Percentiles rank a stretch among this genome's conserved stretches.
Conservation (phyloP, 2,329 filamentous ascomycete species). For the Ophiostoma piceae region DNA sequence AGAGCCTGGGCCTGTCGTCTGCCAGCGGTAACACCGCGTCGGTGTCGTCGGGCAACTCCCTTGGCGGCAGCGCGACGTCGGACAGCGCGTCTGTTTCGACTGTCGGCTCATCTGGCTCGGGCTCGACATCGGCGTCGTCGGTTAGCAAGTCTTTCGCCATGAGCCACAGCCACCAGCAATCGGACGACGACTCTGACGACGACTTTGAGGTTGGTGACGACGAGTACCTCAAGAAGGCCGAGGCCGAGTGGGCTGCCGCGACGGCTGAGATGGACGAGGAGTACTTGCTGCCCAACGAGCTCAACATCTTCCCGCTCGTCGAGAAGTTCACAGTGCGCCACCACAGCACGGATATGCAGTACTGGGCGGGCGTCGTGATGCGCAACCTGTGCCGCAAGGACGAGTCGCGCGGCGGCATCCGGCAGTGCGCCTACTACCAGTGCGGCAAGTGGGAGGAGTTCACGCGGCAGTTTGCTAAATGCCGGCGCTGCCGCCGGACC, state of each 20-base stretch:
- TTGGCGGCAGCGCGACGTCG: background rate
- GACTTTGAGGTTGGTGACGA: constrained; percentile 25
- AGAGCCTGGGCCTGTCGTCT: constrained; percentile 9
- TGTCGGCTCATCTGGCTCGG: background rate
- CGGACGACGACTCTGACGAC: constrained; percentile 27
- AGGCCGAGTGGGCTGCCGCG: constrained; percentile 45
- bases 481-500: constrained; percentile 86
- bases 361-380: constrained; percentile 99
- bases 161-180: background rate
- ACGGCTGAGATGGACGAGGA: constrained; percentile 56
- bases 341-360: constrained; percentile 96
- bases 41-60: background rate
- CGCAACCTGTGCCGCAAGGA: constrained; percentile 97
- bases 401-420: constrained; percentile 85
- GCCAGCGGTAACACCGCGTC: background rate
- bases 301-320: constrained; percentile 96
- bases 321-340: constrained; percentile 97
- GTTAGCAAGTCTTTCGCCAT: background rate
- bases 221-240: constrained; percentile 39
- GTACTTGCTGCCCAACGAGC: constrained; percentile 86
- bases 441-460: constrained; percentile 98
- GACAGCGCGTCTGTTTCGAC: background rate
- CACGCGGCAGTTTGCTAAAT: constrained; percentile 95
- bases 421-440: constrained; percentile 96
- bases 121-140: background rate